phyloP scores from a whole-genome alignment of 2,329 filamentous ascomycete genomes.

The Paraphaeosphaeria minitans region DNA sequence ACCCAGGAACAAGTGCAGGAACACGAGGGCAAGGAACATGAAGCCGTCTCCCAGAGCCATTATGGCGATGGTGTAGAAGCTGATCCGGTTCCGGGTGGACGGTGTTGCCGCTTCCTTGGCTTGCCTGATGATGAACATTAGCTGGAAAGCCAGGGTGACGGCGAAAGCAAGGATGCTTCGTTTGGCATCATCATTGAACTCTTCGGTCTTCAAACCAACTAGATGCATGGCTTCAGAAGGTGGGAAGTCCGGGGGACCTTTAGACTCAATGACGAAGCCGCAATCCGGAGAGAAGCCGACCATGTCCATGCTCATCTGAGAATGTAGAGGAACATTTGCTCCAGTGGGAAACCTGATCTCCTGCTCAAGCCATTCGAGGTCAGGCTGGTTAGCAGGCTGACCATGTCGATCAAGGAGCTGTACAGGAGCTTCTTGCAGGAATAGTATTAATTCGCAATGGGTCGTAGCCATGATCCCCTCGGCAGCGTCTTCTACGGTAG shows the following conservation, averaged over 20 bases:
- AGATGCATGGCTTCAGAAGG: slow-evolving; percentile 59
- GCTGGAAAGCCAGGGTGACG: slow-evolving; percentile 56
- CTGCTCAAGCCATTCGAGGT: slow-evolving; percentile 60
- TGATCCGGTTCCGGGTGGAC: slow-evolving; percentile 67
- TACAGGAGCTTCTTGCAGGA: slow-evolving; percentile 73
- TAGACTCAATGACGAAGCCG: slow-evolving; percentile 67
- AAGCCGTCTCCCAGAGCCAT: slow-evolving; percentile 67
- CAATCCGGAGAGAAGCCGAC: slow-evolving; percentile 69
- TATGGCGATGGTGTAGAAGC: slow-evolving; percentile 67
- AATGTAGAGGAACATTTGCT: slow-evolving; percentile 57
- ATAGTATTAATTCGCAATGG: slow-evolving; percentile 88
- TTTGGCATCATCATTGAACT: slow-evolving; percentile 58
- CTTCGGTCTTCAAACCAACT: slow-evolving; percentile 62
- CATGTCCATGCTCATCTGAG: slow-evolving; percentile 63
- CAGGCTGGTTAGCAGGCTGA: slow-evolving; percentile 20
- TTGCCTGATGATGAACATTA: slow-evolving; percentile 63
- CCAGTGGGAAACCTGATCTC: slow-evolving; percentile 66
- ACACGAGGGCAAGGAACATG: slow-evolving; percentile 60
- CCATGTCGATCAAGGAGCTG: slow-evolving; percentile 28
- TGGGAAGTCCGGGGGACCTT: slow-evolving; percentile 61
- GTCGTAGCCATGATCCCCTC: slow-evolving; percentile 67
- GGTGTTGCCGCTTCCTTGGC: slow-evolving; percentile 69
- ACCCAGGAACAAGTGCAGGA: slow-evolving; percentile 57
- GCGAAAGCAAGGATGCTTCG: slow-evolving; percentile 60
- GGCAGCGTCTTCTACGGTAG: slow-evolving; percentile 62